phyloP scores from a whole-genome alignment of 2,329 filamentous ascomycete species.

The Tolypocladium amazonense region DNA sequence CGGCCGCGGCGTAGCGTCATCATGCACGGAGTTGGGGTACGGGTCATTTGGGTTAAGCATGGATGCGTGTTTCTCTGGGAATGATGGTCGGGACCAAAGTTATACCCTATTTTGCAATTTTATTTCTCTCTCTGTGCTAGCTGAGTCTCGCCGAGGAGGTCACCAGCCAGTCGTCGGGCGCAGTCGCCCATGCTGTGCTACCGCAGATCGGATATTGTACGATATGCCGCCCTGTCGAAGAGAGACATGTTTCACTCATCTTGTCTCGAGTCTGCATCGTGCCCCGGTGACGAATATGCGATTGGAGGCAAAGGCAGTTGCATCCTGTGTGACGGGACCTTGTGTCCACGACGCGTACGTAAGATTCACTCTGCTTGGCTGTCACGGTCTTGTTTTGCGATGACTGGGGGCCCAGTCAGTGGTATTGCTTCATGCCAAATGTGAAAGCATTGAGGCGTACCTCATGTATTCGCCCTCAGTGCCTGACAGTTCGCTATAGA shows the following conservation, averaged over 20 bases:
- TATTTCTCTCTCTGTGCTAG: background rate
- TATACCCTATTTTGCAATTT: conserved; percentile 1
- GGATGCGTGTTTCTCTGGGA: background rate
- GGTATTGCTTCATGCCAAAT: no score
- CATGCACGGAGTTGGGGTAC: background rate
- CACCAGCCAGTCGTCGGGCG: background rate
- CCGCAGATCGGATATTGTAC: background rate
- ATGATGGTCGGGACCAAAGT: background rate
- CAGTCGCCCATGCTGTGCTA: background rate
- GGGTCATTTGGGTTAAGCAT: background rate
- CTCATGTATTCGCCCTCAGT: background rate
- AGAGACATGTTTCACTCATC: background rate
- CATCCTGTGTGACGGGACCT: no score
- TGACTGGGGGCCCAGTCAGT: no score
- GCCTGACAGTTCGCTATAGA: background rate
- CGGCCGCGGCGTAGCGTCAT: background rate
- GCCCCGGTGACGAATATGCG: no score
- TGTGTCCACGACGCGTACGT: no score
- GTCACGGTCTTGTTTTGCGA: no score
- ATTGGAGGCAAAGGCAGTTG: no score
- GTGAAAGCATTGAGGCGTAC: background rate
- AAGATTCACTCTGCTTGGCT: no score
- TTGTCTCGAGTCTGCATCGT: background rate
- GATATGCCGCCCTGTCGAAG: background rate
- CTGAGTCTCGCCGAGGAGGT: background rate